These are phyloP conservation scores for Aspergillus piperis DNA, from an alignment of 2,329 filamentous ascomycete species.

Conservation along the genomic window DNA sequence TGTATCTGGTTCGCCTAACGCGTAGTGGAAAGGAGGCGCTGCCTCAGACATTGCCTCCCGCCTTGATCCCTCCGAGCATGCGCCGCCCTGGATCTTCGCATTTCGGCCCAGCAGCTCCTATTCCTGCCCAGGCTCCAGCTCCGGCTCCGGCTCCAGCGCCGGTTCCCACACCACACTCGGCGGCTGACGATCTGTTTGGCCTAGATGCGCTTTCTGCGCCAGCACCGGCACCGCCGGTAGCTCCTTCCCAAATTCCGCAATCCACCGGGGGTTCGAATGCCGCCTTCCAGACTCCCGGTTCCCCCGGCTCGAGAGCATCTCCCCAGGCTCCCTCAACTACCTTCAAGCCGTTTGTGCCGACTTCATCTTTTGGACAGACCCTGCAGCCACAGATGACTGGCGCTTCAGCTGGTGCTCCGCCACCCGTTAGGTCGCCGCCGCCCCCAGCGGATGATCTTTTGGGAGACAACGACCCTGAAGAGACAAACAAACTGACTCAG, in stretches of 20 bases:
- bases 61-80: constrained; percentile 83
- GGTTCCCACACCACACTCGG: constrained; percentile 68
- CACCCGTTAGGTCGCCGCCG: constrained; percentile 43
- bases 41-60: constrained; percentile 75
- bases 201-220: constrained; percentile 70
- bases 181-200: constrained; percentile 90
- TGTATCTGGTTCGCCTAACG: constrained; percentile 94
- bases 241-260: constrained; percentile 62
- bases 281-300: constrained; percentile 58
- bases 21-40: constrained; percentile 70
- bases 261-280: constrained; percentile 71
- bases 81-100: constrained; percentile 54
- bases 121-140: constrained; percentile 47
- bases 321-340: constrained; percentile 48
- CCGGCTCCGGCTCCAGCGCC: constrained; percentile 49
- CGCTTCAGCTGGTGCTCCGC: constrained; percentile 45
- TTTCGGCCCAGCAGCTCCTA: constrained; percentile 41
- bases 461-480: constrained; percentile 85
- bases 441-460: constrained; percentile 77
- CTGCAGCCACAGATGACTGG: constrained; percentile 77
- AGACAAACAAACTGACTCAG: constrained; percentile 81
- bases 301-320: constrained; percentile 44
- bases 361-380: constrained; percentile 86
- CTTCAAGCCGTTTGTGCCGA: constrained; percentile 91
- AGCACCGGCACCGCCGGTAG: constrained; percentile 52